These are phyloP conservation scores for Mucor racemosus DNA, from an alignment of 371 early-diverging fungal species.

Conservation along the genomic window DNA sequence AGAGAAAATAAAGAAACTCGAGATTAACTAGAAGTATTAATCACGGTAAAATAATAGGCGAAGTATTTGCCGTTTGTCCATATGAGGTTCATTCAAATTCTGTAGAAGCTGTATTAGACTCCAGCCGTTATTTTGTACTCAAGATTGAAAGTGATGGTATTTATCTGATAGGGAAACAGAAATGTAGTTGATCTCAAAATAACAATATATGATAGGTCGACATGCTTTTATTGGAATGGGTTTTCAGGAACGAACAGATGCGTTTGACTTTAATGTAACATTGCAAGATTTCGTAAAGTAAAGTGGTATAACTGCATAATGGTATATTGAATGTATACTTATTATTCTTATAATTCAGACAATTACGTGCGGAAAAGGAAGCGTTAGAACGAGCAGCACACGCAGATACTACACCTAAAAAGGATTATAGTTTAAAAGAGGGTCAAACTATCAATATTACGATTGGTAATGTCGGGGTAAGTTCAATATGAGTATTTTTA, in stretches of 20 bases:
- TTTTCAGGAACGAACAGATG: constrained; percentile 83
- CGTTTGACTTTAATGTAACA: constrained; percentile 94
- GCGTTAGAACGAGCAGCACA: constrained; percentile 52
- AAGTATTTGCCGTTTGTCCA: constrained; percentile 85
- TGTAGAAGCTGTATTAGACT: constrained; percentile 90
- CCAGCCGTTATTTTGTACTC: constrained; percentile 92
- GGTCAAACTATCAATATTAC: constrained; percentile 86
- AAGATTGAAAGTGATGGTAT: constrained; percentile 80
- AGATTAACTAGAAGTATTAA: background rate
- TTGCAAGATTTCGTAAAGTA: constrained; percentile 84
- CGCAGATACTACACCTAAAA: constrained; percentile 57
- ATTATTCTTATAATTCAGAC: constrained; percentile 41
- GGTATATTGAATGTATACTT: background rate
- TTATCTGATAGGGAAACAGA: background rate
- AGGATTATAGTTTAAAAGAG: constrained; percentile 85
- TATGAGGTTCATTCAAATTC: constrained; percentile 74
- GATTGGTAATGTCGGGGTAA: constrained; percentile 68
- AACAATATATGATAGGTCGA: constrained; percentile 45
- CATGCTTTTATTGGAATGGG: constrained; percentile 93
- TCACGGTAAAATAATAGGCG: constrained; percentile 55
- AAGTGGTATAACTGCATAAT: constrained; percentile 1
- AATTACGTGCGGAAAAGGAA: constrained; percentile 63
- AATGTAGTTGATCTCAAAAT: background rate
- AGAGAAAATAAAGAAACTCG: constrained; percentile 2
- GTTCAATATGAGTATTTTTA: background rate